Conservation (phyloP, 2,329 filamentous ascomycete species). For the Eutypa lata region DNA sequence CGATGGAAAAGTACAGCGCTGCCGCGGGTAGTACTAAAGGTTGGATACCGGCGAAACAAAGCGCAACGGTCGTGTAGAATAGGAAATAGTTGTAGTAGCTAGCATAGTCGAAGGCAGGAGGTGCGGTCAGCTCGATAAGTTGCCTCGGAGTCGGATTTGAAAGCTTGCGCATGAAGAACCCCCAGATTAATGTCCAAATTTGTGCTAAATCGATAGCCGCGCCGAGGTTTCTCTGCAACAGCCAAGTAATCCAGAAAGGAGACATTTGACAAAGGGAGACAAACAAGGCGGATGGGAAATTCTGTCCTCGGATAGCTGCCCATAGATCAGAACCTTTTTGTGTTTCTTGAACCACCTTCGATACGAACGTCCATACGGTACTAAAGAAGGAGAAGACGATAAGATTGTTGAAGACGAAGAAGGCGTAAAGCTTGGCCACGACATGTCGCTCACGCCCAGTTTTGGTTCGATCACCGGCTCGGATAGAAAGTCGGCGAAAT, state of each 20-base stretch:
- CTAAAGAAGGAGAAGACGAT: constrained; percentile 92
- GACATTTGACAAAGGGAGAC: constrained; percentile 77
- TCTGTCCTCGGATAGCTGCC: constrained; percentile 62
- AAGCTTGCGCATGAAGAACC: constrained; percentile 82
- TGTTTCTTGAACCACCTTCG: constrained; percentile 59
- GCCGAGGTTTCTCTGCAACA: constrained; percentile 88
- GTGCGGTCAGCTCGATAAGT: constrained; percentile 88
- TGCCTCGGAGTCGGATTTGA: constrained; percentile 84
- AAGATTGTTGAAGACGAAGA: constrained; percentile 97
- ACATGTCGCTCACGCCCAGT: constrained; percentile 91
- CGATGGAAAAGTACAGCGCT: constrained; percentile 84
- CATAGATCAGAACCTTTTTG: constrained; percentile 59
- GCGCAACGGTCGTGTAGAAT: constrained; percentile 85
- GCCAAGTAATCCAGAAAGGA: constrained; percentile 90
- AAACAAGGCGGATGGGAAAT: constrained; percentile 65
- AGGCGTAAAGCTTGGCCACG: constrained; percentile 83
- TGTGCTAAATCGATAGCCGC: constrained; percentile 94
- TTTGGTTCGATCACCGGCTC: constrained; percentile 86
- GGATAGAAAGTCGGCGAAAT: constrained; percentile 81
- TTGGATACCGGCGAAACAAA: constrained; percentile 82
- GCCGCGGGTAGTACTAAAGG: constrained; percentile 83
- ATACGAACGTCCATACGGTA: constrained; percentile 71
- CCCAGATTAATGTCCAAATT: constrained; percentile 76
- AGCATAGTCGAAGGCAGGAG: constrained; percentile 89
- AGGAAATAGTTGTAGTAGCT: constrained; percentile 98